phyloP scores from a whole-genome alignment of 768 basidiomycete species.

The Glaciozyma martinii region DNA sequence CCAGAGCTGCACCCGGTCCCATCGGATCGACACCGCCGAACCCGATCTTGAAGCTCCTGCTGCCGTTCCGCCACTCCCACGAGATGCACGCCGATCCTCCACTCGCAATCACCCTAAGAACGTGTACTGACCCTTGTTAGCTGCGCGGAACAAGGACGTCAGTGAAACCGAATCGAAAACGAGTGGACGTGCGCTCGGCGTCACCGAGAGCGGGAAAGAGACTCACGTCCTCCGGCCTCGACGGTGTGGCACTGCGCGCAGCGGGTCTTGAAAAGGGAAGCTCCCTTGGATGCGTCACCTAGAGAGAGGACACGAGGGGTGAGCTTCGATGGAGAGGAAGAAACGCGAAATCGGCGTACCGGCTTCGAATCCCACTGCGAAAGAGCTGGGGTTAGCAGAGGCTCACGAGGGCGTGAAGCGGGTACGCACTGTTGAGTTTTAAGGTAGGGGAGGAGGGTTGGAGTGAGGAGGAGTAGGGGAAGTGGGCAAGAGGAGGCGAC shows the following conservation, averaged over 20 bases:
- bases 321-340: neutral
- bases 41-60: no score
- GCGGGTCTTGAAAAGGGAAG: constrained; percentile 76
- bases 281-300: constrained; percentile 87
- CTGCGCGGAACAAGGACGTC: neutral
- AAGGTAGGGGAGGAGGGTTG: no score
- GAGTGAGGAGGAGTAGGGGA: no score
- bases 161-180: neutral
- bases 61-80: neutral
- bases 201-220: neutral
- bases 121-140: constrained; percentile 31
- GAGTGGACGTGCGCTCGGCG: constrained; percentile 39
- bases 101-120: neutral
- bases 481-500: no score
- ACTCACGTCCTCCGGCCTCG: constrained; percentile 48
- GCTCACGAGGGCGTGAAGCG: no score
- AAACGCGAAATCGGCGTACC: constrained; percentile 2
- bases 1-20: no score
- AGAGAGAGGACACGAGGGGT: neutral
- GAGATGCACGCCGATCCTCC: neutral
- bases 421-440: no score
- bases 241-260: constrained; percentile 91
- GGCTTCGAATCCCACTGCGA: constrained; percentile 17
- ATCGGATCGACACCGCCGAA: no score
- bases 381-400: neutral